Base-by-base conservation (phyloP, 2,329 filamentous ascomycete genomes). In the Mollisia scopiformis region DNA sequence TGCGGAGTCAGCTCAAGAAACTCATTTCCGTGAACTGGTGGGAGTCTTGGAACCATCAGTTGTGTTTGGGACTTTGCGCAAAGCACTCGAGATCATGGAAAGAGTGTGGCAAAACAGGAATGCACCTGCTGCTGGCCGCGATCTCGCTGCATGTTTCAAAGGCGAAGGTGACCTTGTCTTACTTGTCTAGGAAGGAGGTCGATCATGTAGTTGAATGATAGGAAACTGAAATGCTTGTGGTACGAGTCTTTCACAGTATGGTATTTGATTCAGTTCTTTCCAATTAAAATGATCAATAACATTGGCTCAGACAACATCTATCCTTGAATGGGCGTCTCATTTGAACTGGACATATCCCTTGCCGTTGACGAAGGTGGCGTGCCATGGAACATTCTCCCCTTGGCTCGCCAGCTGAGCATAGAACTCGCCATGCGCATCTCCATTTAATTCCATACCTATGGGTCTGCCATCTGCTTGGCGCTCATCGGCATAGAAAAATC, bases 11-110 rank as follows among this genome's bases (percentile, higher is more conserved):
- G 46, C 46, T 19, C 55, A 68, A 43, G 64, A 70, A 64, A 27
- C 37, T 37, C 53, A 55, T 39, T 60, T 68, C 1, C 68, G 65
- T 11, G 63, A 19, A 30, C 61, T 69, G 61, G 61, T 64, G 5
- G 57, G 65, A 33, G 58, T 41, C 11, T 57, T 69, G 46, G 56
- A 60, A 46, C 64, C 67, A 6, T 58, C 59, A 31, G 61, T 59
- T 14, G 49, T 80, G 68, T 81, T 78, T 28, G 64, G 65, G 37
- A 65, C 68, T 14, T 57, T 60, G 35, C 63, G 57, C 10, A 66
- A 66, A 30, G 64, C 64, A 57, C 61, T 68, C 41, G 66, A 68
- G 54, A 70, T 70, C 27, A 69, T 70, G 62, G 66, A 68, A 28
- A 63, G 62, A 55, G 62, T 66, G 28, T 70, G 67, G 68, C 33